Evolutionary conservation across 305 asterid species (phyloP).

Genomic region (Fraxinus angustifolia): DNA sequence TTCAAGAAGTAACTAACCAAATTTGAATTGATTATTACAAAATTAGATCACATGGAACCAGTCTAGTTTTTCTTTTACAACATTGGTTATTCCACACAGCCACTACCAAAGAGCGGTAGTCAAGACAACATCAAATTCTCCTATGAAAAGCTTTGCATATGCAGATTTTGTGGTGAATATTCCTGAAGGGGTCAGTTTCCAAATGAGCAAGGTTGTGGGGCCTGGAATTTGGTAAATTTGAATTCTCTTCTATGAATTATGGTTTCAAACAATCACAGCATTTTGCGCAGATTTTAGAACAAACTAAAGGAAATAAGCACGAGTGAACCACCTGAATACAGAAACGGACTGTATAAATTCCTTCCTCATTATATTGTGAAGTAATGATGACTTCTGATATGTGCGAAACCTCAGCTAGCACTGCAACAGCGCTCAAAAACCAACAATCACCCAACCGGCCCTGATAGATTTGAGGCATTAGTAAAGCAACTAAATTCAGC

Average conservation of each 20-base stretch:
- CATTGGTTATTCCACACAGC: background rate
- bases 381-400: slow-evolving; percentile 96
- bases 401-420: slow-evolving; percentile 85
- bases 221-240: background rate
- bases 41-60: background rate
- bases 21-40: background rate
- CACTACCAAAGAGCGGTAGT: background rate
- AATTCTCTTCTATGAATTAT: background rate
- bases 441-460: slow-evolving; percentile 99
- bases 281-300: background rate
- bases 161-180: too few relatives aligned
- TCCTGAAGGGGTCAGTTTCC: too few relatives aligned
- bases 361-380: slow-evolving; percentile 88
- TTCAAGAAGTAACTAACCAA: background rate
- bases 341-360: slow-evolving; percentile 92
- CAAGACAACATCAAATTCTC: slow-evolving; percentile 1
- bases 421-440: slow-evolving; percentile 99
- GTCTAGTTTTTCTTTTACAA: background rate
- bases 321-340: slow-evolving; percentile 80
- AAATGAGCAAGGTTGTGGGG: background rate
- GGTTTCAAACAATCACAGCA: slow-evolving; percentile 1
- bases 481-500: background rate
- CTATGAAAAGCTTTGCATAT: background rate
- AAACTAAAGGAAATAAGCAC: background rate
- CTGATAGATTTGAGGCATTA: slow-evolving; percentile 39